Conservation (phyloP, 2,329 filamentous ascomycete genomes). For the Zasmidium citrigriseum region DNA sequence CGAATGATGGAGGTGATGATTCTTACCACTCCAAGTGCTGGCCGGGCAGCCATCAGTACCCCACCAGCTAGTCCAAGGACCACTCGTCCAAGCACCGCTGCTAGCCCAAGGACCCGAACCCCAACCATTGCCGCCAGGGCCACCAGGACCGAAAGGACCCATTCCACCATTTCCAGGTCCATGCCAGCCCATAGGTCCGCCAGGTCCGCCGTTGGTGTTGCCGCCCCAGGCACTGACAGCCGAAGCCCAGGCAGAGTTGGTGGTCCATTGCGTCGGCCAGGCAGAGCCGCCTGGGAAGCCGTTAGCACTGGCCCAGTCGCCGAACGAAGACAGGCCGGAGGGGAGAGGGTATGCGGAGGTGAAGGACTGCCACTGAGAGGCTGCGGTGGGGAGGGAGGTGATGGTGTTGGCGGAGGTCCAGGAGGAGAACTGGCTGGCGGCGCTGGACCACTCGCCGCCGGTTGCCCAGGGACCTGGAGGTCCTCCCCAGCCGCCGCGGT, state of each 20-base stretch:
- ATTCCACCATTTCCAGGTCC: slow-evolving; percentile 14
- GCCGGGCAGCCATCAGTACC: slow-evolving; percentile 35
- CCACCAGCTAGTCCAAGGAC: slow-evolving; percentile 40
- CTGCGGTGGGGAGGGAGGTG: slow-evolving; percentile 28
- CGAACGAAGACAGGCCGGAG: slow-evolving; percentile 22
- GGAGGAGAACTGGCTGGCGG: slow-evolving; percentile 19
- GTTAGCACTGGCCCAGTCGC: slow-evolving; percentile 18
- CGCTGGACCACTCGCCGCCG: slow-evolving; percentile 11
- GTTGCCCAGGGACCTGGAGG: slow-evolving; percentile 14
- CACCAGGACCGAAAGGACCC: slow-evolving; percentile 27
- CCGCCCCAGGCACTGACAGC: slow-evolving; percentile 21
- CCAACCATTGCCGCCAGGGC: slow-evolving; percentile 32
- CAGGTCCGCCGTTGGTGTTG: slow-evolving; percentile 2
- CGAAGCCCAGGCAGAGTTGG: slow-evolving; percentile 22
- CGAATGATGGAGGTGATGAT: background rate
- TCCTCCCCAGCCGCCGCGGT: slow-evolving; percentile 14
- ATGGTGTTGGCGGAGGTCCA: slow-evolving; percentile 29
- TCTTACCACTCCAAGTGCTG: slow-evolving; percentile 35
- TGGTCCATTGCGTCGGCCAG: slow-evolving; percentile 23
- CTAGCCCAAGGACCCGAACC: slow-evolving; percentile 33
- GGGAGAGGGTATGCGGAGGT: slow-evolving; percentile 33
- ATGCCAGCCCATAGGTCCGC: slow-evolving; percentile 13
- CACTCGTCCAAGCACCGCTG: slow-evolving; percentile 32
- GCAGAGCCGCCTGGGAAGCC: slow-evolving; percentile 21
- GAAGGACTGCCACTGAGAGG: slow-evolving; percentile 30